Base-by-base conservation (phyloP, 2,329 filamentous ascomycete species). In the Penicillium occitanis region DNA sequence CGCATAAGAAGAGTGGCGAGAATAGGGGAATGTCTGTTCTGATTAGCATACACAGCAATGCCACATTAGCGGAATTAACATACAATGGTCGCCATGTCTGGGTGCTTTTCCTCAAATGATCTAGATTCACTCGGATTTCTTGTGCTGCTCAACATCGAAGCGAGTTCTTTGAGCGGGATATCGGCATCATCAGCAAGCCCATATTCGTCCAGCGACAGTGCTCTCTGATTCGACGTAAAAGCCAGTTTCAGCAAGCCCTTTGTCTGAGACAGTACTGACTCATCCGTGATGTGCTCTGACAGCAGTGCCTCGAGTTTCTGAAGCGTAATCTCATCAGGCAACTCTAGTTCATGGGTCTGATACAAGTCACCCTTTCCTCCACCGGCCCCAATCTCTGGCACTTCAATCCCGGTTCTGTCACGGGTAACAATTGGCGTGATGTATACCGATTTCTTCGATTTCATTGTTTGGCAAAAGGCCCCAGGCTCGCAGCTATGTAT, bases 401-500 rank as follows among this genome's bases (percentile, higher is more conserved):
- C 80, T 25, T 92, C 87, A 14, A 78, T 77, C 7, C 90, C 90
- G 62, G 85, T 78, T 1, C 50, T 63, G 3, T 70, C 71, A 33
- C 89, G 87, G 4, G 88, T 87, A 17, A 97, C 85, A 50, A 97
- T 88, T 0, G 93, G 93, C 6, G 87, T 87, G 63, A 97, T 94
- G 73, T 86, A 89, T 6, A 97, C 89, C 0, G 91, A 85, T 74
- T 82, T 70, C 73, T 75, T 58, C 80, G 81, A 74, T 44, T 79
- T 79, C 61, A 77, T 75, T 10, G 70, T 74, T 6, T 75, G 74
- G 69, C 81, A 88, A 70, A 73, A 72, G 17, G 76, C 71, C 14
- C 88, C 91, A 68, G 87, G 89, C 72, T 96, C 93, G 71, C 94
- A 97, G 72, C 92, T 96, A 76, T 98, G 94, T 6, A 98, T 82